Conservation (phyloP, 495 filamentous ascomycete species). For the Penicillium arizonense region DNA sequence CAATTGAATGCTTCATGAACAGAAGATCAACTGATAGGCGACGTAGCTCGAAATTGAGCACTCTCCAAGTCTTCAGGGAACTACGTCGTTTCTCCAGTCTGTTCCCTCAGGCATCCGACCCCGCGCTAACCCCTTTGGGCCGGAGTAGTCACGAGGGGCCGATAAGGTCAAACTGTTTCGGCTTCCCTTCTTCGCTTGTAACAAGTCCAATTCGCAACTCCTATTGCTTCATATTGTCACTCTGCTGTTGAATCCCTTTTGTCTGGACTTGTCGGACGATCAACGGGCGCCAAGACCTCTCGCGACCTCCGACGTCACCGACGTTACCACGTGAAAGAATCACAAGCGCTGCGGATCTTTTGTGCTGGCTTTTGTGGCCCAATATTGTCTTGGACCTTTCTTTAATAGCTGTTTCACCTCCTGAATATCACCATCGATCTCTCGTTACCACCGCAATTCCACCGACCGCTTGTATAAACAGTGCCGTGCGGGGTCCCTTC, state of each 20-base stretch:
- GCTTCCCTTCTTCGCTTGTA: neutral
- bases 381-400: neutral
- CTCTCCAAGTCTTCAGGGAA: neutral
- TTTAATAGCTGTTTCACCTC: neutral
- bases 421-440: neutral
- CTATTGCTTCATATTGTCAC: neutral
- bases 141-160: slow-evolving; percentile 21
- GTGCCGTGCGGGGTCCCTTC: slow-evolving; percentile 19
- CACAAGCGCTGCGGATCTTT: neutral
- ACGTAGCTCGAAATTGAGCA: slow-evolving; percentile 6
- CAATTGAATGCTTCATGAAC: slow-evolving; percentile 8
- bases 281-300: slow-evolving; percentile 9
- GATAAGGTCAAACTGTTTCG: slow-evolving; percentile 5
- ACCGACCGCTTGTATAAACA: slow-evolving; percentile 5
- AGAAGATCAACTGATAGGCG: neutral
- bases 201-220: slow-evolving; percentile 1
- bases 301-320: slow-evolving; percentile 26
- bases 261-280: slow-evolving; percentile 1
- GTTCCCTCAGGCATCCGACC: slow-evolving; percentile 6
- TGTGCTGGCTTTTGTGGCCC: neutral
- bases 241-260: neutral
- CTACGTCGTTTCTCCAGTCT: neutral
- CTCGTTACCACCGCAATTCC: neutral
- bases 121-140: slow-evolving; percentile 36
- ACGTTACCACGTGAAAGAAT: slow-evolving; percentile 13